These are phyloP conservation scores for Aspergillus sp. DNA, from an alignment of 2,329 filamentous ascomycete genomes.

Conservation along the genomic window DNA sequence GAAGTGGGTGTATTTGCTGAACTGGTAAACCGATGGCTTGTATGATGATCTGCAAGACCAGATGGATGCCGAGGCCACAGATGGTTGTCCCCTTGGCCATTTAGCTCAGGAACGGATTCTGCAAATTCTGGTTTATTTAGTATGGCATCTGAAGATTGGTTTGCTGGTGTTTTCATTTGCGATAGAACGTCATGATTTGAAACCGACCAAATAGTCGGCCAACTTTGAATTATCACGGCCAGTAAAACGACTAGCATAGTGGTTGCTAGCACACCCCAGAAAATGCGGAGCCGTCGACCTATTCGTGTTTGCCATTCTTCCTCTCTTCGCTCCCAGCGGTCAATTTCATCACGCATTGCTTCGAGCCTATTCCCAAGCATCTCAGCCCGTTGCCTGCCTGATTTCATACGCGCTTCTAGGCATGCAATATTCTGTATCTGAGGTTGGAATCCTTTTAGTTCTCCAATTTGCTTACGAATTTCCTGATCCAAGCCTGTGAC, in stretches of 20 bases:
- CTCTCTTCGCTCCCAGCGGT: slow-evolving; percentile 40
- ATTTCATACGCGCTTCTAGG: slow-evolving; percentile 36
- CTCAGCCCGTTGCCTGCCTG: slow-evolving; percentile 29
- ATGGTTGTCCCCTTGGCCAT: not conserved
- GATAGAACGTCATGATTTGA: slow-evolving; percentile 1
- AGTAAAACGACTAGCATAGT: slow-evolving; percentile 24
- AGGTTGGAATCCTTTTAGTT: slow-evolving; percentile 33
- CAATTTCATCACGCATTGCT: slow-evolving; percentile 33
- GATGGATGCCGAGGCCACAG: slow-evolving; percentile 12
- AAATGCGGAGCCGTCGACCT: slow-evolving; percentile 33
- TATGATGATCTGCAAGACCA: slow-evolving; percentile 14
- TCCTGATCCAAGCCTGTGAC: slow-evolving; percentile 31
- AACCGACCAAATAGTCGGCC: slow-evolving; percentile 7
- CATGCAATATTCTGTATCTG: slow-evolving; percentile 32
- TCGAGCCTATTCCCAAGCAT: slow-evolving; percentile 35
- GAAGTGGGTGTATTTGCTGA: not conserved
- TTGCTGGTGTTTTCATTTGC: slow-evolving; percentile 6
- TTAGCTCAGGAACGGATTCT: not conserved
- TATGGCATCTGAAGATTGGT: slow-evolving; percentile 9
- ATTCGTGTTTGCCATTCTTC: slow-evolving; percentile 37
- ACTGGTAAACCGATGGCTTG: slow-evolving; percentile 6
- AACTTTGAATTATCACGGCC: slow-evolving; percentile 23
- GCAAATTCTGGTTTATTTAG: slow-evolving; percentile 4
- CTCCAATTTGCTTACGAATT: slow-evolving; percentile 30
- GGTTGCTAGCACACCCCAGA: slow-evolving; percentile 28